Evolutionary conservation across 148 eudicot species (phyloP).

Genomic region (Arctostaphylos glauca): DNA sequence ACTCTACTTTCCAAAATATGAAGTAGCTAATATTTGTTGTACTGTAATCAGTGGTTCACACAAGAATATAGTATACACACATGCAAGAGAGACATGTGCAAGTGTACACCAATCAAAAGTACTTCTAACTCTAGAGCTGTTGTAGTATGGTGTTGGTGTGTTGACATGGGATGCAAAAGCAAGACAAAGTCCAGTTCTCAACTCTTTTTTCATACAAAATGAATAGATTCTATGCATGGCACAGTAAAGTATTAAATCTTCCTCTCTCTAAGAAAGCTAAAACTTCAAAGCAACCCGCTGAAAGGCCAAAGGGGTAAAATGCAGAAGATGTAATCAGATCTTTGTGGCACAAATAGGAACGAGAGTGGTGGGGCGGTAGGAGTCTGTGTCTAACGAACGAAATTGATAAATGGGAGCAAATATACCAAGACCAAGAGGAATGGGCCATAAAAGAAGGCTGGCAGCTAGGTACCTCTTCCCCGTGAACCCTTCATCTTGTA

Average conservation of each 20-base stretch:
- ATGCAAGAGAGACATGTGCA: neutral
- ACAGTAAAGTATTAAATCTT: too few species aligned
- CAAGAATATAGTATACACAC: neutral
- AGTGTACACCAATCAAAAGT: neutral
- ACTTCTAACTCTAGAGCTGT: neutral
- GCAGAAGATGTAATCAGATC: neutral
- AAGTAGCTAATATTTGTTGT: conserved; percentile 3
- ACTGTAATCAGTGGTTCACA: neutral
- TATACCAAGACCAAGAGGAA: neutral
- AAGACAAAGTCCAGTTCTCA: neutral
- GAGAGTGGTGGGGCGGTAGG: neutral
- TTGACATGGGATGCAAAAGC: neutral
- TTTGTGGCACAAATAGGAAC: neutral
- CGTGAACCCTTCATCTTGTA: neutral
- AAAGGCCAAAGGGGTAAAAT: neutral
- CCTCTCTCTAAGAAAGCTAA: too few species aligned
- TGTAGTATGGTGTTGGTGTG: neutral
- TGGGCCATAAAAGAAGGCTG: neutral
- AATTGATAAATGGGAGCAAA: neutral
- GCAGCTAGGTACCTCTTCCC: neutral
- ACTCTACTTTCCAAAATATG: conserved; percentile 3
- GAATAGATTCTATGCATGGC: too few species aligned
- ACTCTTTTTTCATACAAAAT: neutral
- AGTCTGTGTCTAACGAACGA: neutral
- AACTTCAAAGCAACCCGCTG: neutral